Conservation (phyloP, 495 filamentous ascomycete species). For the Neurospora tetrasperma region DNA sequence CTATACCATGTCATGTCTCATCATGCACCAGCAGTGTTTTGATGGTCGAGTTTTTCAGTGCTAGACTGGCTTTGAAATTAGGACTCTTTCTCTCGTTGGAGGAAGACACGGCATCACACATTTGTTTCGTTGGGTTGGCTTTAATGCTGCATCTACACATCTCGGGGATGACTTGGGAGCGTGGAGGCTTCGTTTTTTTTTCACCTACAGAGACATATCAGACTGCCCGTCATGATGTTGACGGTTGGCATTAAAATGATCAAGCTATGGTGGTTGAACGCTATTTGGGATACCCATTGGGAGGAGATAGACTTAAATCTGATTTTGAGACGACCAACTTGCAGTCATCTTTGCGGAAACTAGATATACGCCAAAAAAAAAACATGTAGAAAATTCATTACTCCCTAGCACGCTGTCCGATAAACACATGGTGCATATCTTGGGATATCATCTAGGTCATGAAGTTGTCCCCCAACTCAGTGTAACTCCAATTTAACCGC, state of each 20-base stretch:
- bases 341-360: neutral
- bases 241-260: neutral
- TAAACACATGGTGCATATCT: too few relatives aligned
- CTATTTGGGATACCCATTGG: neutral
- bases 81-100: neutral
- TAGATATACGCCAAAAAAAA: neutral
- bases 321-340: neutral
- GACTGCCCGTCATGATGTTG: neutral
- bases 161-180: neutral
- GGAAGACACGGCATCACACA: neutral
- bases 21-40: neutral
- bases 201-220: neutral
- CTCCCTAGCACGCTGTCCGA: neutral
- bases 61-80: neutral
- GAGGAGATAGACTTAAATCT: neutral
- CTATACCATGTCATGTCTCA: neutral
- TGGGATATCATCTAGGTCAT: too few relatives aligned
- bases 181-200: neutral
- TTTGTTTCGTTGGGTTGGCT: neutral
- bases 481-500: too few relatives aligned
- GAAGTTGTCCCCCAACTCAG: too few relatives aligned
- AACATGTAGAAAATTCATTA: neutral
- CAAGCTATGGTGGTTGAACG: neutral
- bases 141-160: neutral
- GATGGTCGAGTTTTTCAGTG: neutral